These are phyloP conservation scores for Ascochyta rabiei DNA, from an alignment of 2,329 filamentous ascomycete genomes.

Conservation along the genomic window DNA sequence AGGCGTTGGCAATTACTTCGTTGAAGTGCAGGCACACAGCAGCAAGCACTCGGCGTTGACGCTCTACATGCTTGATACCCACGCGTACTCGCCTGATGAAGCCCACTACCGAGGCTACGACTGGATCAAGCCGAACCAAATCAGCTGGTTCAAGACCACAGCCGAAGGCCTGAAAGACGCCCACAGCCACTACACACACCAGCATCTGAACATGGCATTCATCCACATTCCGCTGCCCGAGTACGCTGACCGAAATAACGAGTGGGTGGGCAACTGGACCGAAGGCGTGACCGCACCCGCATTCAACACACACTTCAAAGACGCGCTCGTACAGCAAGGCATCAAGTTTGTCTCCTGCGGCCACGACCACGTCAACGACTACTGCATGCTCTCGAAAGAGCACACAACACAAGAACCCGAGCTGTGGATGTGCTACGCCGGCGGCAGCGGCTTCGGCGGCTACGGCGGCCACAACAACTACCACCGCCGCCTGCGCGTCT, in stretches of 20 bases:
- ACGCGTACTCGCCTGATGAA: conserved; percentile 90
- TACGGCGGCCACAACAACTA: conserved; percentile 92
- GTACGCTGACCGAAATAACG: conserved; percentile 68
- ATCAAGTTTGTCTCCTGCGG: conserved; percentile 88
- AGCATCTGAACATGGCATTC: conserved; percentile 95
- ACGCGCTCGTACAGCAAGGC: conserved; percentile 84
- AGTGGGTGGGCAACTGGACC: conserved; percentile 72
- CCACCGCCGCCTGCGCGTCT: conserved; percentile 82
- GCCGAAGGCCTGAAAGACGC: conserved; percentile 69
- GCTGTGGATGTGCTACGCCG: conserved; percentile 98
- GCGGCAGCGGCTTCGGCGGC: conserved; percentile 88
- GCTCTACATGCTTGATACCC: conserved; percentile 93
- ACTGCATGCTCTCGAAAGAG: conserved; percentile 71
- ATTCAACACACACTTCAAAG: conserved; percentile 91
- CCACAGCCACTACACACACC: conserved; percentile 84
- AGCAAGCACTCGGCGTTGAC: conserved; percentile 89
- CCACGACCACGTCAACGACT: conserved; percentile 97
- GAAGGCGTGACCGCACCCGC: conserved; percentile 86
- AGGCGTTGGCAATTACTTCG: conserved; percentile 91
- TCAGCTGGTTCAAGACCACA: conserved; percentile 89
- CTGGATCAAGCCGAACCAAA: conserved; percentile 94
- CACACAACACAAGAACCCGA: conserved; percentile 57
- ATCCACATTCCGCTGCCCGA: conserved; percentile 97
- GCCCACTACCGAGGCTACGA: conserved; percentile 90
- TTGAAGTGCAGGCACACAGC: conserved; percentile 85